A percentile compares a stretch with the other conserved stretches of the same genome.
Conservation (phyloP, 495 filamentous ascomycete species). For the Thermothielavioides terrestris region DNA sequence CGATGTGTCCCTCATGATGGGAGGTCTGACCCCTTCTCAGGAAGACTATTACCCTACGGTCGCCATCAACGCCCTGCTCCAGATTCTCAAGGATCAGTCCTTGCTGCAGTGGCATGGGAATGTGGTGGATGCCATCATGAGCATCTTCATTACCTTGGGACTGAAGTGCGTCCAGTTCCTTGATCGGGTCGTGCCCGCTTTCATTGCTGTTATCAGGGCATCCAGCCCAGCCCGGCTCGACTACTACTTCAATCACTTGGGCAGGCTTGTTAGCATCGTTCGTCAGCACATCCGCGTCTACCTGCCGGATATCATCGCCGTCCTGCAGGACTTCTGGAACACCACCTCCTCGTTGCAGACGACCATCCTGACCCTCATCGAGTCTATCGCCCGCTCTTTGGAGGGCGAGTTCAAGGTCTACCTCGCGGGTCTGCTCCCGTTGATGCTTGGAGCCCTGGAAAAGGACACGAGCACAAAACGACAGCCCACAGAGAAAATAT, state of each 20-base stretch:
- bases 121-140: constrained; percentile 98
- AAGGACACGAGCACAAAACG: constrained; percentile 64
- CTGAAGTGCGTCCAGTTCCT: constrained; percentile 93
- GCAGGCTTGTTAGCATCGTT: constrained; percentile 88
- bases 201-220: constrained; percentile 74
- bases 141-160: constrained; percentile 91
- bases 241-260: constrained; percentile 93
- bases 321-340: constrained; percentile 82
- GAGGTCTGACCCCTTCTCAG: constrained; percentile 87
- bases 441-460: constrained; percentile 91
- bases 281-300: constrained; percentile 90
- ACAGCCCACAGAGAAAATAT: constrained; percentile 74
- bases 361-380: constrained; percentile 83
- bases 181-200: constrained; percentile 85
- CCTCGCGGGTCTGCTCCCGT: constrained; percentile 73
- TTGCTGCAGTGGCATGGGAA: constrained; percentile 81
- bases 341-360: constrained; percentile 65
- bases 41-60: constrained; percentile 99
- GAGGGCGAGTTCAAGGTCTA: constrained; percentile 97
- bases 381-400: constrained; percentile 83
- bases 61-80: constrained; percentile 88
- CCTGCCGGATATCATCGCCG: constrained; percentile 69
- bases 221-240: constrained; percentile 68
- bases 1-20: constrained; percentile 96
- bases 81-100: constrained; percentile 82